Conservation (phyloP, 2,329 filamentous ascomycete genomes). For the Trichoderma cornu-damae region DNA sequence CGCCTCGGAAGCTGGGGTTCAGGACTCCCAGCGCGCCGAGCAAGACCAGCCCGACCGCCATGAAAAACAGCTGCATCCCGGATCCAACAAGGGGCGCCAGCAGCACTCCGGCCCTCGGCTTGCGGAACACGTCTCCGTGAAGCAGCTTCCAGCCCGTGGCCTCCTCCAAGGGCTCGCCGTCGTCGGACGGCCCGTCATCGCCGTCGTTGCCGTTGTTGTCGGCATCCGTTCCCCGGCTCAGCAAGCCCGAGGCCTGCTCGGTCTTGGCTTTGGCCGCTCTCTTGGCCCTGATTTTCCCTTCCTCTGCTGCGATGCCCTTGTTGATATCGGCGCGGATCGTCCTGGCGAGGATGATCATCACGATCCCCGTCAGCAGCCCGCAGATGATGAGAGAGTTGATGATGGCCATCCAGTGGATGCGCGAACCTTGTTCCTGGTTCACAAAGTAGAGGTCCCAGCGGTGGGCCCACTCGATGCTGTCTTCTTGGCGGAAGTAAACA, state of each 20-base stretch:
- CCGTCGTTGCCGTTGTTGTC: slow-evolving; percentile 52
- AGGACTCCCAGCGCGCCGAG: slow-evolving; percentile 71
- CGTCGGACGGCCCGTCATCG: slow-evolving; percentile 58
- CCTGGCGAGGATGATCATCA: slow-evolving; percentile 73
- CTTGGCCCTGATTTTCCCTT: slow-evolving; percentile 58
- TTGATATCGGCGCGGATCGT: slow-evolving; percentile 77
- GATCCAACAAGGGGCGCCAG: slow-evolving; percentile 78
- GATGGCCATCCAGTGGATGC: slow-evolving; percentile 84
- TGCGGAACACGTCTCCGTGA: slow-evolving; percentile 81
- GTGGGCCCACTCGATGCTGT: slow-evolving; percentile 72
- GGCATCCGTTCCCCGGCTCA: slow-evolving; percentile 54
- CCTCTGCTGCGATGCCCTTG: slow-evolving; percentile 61
- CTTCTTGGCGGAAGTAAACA: slow-evolving; percentile 82
- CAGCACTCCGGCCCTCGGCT: slow-evolving; percentile 63
- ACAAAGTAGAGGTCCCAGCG: slow-evolving; percentile 89
- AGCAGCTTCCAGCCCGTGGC: slow-evolving; percentile 83
- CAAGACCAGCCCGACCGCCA: slow-evolving; percentile 66
- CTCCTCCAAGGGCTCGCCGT: slow-evolving; percentile 63
- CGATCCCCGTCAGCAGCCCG: slow-evolving; percentile 69
- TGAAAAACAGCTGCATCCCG: slow-evolving; percentile 80
- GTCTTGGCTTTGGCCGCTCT: slow-evolving; percentile 38
- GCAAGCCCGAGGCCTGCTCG: slow-evolving; percentile 54
- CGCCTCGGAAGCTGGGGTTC: slow-evolving; percentile 84
- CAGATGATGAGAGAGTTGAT: slow-evolving; percentile 82
- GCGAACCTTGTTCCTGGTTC: slow-evolving; percentile 74